A percentile compares a stretch with the other conserved stretches of the same genome.
These are phyloP conservation scores for Ophiocordyceps polyrhachis-furcata DNA, from an alignment of 2,329 filamentous ascomycete genomes.

Conservation along the genomic window DNA sequence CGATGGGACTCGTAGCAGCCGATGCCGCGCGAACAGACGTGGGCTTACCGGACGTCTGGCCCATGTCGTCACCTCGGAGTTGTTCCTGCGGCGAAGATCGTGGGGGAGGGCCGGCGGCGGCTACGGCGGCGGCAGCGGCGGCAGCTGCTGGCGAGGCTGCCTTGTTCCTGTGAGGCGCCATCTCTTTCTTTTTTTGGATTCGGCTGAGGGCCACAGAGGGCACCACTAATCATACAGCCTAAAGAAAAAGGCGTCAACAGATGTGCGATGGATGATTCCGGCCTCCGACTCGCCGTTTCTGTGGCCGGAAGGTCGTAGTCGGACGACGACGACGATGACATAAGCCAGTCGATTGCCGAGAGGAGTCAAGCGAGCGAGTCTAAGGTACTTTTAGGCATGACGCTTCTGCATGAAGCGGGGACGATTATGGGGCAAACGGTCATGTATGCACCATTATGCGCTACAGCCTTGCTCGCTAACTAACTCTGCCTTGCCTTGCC, in stretches of 20 bases:
- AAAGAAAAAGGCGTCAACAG: background rate
- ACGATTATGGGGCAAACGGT: background rate
- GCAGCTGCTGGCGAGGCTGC: background rate
- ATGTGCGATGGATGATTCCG: background rate
- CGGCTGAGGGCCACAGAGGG: background rate
- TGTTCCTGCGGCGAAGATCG: constrained; percentile 2
- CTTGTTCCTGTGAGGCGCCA: background rate
- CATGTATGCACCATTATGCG: background rate
- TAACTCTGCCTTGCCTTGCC: too few relatives aligned
- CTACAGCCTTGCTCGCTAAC: background rate
- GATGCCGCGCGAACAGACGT: constrained; percentile 2
- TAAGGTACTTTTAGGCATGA: background rate
- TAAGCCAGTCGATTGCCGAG: background rate
- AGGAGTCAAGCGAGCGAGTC: background rate
- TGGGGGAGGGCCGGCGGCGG: background rate
- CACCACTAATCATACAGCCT: background rate
- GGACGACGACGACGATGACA: background rate
- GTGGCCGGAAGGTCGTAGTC: background rate
- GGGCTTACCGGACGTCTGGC: constrained; percentile 8
- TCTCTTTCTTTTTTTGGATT: background rate
- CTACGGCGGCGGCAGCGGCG: background rate
- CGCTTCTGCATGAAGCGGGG: background rate
- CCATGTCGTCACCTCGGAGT: constrained; percentile 8
- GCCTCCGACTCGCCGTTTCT: background rate
- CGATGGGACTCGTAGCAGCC: background rate